phyloP scores from a whole-genome alignment of 2,329 filamentous ascomycete genomes.

The Acrodontium crateriforme region DNA sequence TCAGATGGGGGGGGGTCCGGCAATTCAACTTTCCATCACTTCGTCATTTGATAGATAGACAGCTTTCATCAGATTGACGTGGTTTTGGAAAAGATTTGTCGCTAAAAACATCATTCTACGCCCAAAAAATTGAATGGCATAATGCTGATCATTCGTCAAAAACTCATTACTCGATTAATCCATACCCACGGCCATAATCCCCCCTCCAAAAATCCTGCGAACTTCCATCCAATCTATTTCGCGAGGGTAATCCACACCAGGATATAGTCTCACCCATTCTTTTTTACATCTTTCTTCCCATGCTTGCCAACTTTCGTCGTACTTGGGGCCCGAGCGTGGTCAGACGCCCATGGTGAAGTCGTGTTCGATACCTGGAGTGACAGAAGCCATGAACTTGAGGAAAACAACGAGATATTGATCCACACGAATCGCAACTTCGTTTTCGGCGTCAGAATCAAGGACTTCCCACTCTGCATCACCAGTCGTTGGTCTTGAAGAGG shows the following conservation, averaged over 20 bases:
- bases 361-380: constrained; percentile 93
- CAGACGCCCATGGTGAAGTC: constrained; percentile 94
- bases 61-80: no score
- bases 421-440: constrained; percentile 69
- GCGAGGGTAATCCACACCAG: constrained; percentile 16
- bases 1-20: no score
- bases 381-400: constrained; percentile 59
- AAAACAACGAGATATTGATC: constrained; percentile 83
- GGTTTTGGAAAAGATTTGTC: no score
- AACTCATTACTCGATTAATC: constrained; percentile 2
- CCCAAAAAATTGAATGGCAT: no score
- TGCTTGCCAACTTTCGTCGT: background rate
- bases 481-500: constrained; percentile 24
- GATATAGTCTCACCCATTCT: constrained; percentile 13
- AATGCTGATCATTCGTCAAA: background rate
- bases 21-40: no score
- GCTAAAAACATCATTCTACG: no score
- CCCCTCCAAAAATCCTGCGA: constrained; percentile 15
- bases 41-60: no score
- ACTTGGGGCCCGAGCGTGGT: constrained; percentile 14
- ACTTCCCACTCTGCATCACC: constrained; percentile 51
- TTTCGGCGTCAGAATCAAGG: constrained; percentile 36
- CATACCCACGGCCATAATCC: constrained; percentile 18
- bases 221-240: constrained; percentile 20
- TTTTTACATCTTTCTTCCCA: constrained; percentile 2